phyloP scores from a whole-genome alignment of 805 yeast genomes.

The Wickerhamomyces ciferrii region DNA sequence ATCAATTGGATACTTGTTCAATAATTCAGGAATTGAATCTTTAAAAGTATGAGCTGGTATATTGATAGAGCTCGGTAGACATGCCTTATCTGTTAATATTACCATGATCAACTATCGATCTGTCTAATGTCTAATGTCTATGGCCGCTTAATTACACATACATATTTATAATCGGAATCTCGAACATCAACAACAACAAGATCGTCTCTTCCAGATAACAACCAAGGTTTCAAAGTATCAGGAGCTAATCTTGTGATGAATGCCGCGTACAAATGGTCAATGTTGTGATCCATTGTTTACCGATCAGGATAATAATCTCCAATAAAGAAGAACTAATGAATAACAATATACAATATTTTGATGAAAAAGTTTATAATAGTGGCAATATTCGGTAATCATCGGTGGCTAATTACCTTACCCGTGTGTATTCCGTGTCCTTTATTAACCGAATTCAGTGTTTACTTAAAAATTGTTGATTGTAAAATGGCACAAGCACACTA shows the following conservation, averaged over 20 bases:
- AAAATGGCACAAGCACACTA: neutral
- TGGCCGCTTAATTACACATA: no score
- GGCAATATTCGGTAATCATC: neutral
- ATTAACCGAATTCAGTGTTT: neutral
- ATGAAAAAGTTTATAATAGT: no score
- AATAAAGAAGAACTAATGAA: no score
- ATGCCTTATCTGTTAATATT: no score
- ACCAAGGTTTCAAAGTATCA: slow-evolving; percentile 5
- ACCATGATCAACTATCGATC: no score
- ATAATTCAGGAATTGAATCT: neutral
- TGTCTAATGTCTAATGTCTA: no score
- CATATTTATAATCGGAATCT: slow-evolving; percentile 11
- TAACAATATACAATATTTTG: no score
- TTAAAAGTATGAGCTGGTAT: slow-evolving; percentile 9
- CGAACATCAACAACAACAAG: slow-evolving; percentile 17
- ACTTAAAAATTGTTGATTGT: neutral
- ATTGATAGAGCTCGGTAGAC: slow-evolving; percentile 5
- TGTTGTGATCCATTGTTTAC: neutral
- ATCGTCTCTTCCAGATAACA: neutral
- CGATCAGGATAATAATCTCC: no score
- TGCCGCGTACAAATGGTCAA: neutral
- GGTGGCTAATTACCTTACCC: no score
- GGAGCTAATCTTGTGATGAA: slow-evolving; percentile 3
- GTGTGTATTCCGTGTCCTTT: neutral
- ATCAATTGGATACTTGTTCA: slow-evolving; percentile 2